Evolutionary conservation across 768 basidiomycete species (phyloP).

Genomic region (Tulasnella sp.): DNA sequence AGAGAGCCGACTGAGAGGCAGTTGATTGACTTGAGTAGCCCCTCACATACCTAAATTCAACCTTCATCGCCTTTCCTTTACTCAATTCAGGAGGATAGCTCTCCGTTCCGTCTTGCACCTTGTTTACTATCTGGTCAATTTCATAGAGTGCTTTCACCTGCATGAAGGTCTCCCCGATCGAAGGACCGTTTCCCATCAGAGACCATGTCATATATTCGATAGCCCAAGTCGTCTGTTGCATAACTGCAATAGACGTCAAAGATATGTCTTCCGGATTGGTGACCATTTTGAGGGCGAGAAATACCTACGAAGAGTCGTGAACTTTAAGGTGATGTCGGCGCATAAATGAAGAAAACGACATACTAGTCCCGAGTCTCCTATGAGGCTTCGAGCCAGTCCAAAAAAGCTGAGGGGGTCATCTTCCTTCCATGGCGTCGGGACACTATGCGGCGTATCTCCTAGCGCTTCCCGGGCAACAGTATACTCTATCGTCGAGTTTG

Average conservation of each 20-base stretch:
- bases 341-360: neutral
- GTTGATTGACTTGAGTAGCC: too few relatives aligned
- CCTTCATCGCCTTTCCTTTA: slow-evolving; percentile 11
- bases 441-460: neutral
- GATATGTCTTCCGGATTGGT: neutral
- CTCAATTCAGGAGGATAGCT: neutral
- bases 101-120: slow-evolving; percentile 5
- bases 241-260: neutral
- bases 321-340: neutral
- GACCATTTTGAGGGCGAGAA: neutral
- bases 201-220: neutral
- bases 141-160: slow-evolving; percentile 11
- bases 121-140: slow-evolving; percentile 9
- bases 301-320: neutral
- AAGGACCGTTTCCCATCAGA: neutral
- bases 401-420: neutral
- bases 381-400: neutral
- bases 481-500: neutral
- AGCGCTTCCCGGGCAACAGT: neutral
- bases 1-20: neutral
- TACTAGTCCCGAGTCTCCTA: neutral
- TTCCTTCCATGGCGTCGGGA: neutral
- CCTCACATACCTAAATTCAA: slow-evolving; percentile 14
- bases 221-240: neutral
- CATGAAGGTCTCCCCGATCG: slow-evolving; percentile 2